Evolutionary conservation across 257 asterid genomes (phyloP), one percentile per base, ranked within the genome.

Genomic region (Prunella vulgaris): DNA sequence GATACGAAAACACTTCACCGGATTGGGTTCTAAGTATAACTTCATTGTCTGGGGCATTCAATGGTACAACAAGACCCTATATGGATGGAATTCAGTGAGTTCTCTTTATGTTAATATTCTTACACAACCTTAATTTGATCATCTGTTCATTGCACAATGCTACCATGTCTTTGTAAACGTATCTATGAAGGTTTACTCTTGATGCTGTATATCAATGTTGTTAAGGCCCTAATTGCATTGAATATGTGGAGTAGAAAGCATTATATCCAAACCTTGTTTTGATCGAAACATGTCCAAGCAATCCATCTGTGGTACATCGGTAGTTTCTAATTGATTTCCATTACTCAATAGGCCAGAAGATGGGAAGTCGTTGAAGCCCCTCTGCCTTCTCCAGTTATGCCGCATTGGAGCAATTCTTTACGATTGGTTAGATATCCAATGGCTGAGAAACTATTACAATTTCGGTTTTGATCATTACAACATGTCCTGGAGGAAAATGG

Each of bases 381-480:
- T 94, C 12, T 83, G 81, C 66, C 83, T 94, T 69, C 96, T 90
- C 62, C 99, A 94, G 78, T 73, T 87, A 60, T 91, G 96, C 75
- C 95, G 99, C 6, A 62, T 94, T 14, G 99, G 97, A 18, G 96
- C 86, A 10, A 80, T 89, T 58, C 80, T 94, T 10, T 94, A 89
- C 20, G 97, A 94, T 57, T 94, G 99, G 99, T 80, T 94, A 18
- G 97, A 94, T 59, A 76, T 94, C 58, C 83, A 82, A 9, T 89
- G 87, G 88, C 82, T 94, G 60, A 94, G 91, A 74, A 75, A 69
- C 77, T 94, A 90, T 58, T 91, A 94, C 79, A 91, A 91, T 63
- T 91, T 94, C 13, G 97, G 97, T 42, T 94, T 94, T 48, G 97
- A 94, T 78, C 99, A 94, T 81, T 94, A 81, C 86, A 80, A 94